Conservation (phyloP, 78 protist species). For the Parvularia atlantis region DNA sequence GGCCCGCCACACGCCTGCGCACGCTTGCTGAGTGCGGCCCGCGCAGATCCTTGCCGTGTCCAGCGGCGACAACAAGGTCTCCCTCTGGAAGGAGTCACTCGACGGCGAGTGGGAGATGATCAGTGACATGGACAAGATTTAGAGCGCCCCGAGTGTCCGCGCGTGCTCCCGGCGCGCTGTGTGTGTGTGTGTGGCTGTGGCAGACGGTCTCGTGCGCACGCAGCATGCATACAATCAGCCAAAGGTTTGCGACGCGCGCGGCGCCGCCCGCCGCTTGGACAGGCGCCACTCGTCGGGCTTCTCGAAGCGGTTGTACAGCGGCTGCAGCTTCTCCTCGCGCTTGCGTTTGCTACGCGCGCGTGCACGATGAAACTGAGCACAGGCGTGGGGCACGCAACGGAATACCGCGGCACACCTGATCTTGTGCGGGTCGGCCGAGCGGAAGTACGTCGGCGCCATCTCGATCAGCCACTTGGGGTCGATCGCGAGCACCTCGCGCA, state of each 20-base stretch:
- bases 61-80: conserved; percentile 58
- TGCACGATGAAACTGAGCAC: background rate
- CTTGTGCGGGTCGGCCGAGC: conserved; percentile 58
- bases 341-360: conserved; percentile 31
- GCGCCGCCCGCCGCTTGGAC: conserved; percentile 28
- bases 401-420: conserved; percentile 3
- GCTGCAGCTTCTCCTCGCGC: conserved; percentile 81
- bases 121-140: background rate
- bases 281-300: conserved; percentile 85
- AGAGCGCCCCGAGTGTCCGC: too few relatives aligned
- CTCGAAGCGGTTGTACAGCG: conserved; percentile 72
- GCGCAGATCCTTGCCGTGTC: conserved; percentile 63
- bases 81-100: conserved; percentile 20
- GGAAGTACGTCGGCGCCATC: conserved; percentile 86
- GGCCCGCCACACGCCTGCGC: conserved; percentile 11
- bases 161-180: too few relatives aligned
- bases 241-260: too few relatives aligned
- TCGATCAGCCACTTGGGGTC: conserved; percentile 94
- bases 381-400: conserved; percentile 8
- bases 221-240: too few relatives aligned
- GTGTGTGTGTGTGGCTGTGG: too few relatives aligned
- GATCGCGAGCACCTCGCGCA: conserved; percentile 81
- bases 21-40: background rate
- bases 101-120: background rate
- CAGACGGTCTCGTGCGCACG: too few relatives aligned